Percentiles rank a stretch among this genome's conserved stretches.
phyloP scores from a whole-genome alignment of 1,139 yeast genomes.

The Debaryomyces sp. region DNA sequence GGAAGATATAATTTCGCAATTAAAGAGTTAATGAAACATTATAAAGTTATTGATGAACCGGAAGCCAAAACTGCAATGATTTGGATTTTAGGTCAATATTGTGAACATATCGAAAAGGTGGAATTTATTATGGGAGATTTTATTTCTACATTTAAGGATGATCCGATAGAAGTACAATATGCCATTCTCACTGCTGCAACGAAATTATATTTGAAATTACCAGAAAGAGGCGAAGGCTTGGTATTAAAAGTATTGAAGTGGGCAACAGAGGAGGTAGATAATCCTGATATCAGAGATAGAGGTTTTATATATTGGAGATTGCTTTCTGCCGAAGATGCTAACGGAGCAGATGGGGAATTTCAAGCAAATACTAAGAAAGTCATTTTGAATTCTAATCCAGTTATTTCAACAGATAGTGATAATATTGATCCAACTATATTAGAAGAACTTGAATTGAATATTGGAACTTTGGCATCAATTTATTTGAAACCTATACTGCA shows the following conservation, averaged over 20 bases:
- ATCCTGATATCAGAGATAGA: constrained; percentile 84
- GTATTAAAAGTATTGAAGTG: constrained; percentile 63
- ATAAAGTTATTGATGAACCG: constrained; percentile 64
- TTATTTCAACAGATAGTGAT: constrained; percentile 69
- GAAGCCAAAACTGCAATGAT: constrained; percentile 79
- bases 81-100: constrained; percentile 84
- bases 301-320: constrained; percentile 88
- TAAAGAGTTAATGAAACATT: constrained; percentile 43
- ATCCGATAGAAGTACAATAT: constrained; percentile 72
- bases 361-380: constrained; percentile 54
- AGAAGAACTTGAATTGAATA: constrained; percentile 80
- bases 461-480: constrained; percentile 82
- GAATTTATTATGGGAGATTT: constrained; percentile 50
- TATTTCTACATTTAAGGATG: constrained; percentile 55
- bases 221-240: constrained; percentile 56
- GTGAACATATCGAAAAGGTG: constrained; percentile 51
- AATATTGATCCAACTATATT: constrained; percentile 68
- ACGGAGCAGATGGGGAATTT: constrained; percentile 27
- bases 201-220: constrained; percentile 63
- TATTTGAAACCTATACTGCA: constrained; percentile 81
- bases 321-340: constrained; percentile 51
- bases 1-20: constrained; percentile 41
- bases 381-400: constrained; percentile 62
- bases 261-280: constrained; percentile 75
- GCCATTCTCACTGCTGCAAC: constrained; percentile 74